Percentiles rank a stretch among this genome's conserved stretches.
Conservation (phyloP, 139 green algal genomes). For the Eudorina sp. region DNA sequence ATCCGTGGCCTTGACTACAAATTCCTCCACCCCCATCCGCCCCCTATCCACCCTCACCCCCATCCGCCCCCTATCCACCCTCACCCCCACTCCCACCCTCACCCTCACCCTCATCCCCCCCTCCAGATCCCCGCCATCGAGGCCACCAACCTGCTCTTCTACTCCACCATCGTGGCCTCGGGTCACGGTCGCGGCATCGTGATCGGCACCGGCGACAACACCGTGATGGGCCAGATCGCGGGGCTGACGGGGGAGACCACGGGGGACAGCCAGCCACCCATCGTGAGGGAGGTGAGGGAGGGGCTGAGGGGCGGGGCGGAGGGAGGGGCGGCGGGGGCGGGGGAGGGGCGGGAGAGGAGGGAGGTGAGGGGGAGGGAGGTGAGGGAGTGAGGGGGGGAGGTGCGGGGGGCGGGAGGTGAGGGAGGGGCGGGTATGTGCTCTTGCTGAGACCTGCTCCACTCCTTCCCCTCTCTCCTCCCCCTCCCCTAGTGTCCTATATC, state of each 20-base stretch:
- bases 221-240: slow-evolving; percentile 64
- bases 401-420: no score
- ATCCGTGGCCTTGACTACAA: neutral
- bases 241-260: slow-evolving; percentile 59
- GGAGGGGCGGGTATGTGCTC: no score
- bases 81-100: no score
- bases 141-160: slow-evolving; percentile 82
- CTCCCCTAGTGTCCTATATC: neutral
- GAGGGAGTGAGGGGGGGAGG: no score
- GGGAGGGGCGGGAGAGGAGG: no score
- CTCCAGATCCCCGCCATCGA: slow-evolving; percentile 66
- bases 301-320: no score
- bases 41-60: no score
- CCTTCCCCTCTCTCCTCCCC: neutral
- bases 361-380: no score
- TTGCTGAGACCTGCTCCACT: no score
- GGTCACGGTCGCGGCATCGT: slow-evolving; percentile 59
- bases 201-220: slow-evolving; percentile 60
- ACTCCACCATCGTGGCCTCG: slow-evolving; percentile 78
- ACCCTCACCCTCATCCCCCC: no score
- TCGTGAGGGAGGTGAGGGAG: slow-evolving; percentile 51
- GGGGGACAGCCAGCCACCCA: slow-evolving; percentile 48
- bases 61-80: no score
- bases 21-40: neutral
- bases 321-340: no score